A percentile compares a stretch with the other conserved stretches of the same genome.
Conservation (phyloP, 306 rosid genomes). For the Castanea crenata region DNA sequence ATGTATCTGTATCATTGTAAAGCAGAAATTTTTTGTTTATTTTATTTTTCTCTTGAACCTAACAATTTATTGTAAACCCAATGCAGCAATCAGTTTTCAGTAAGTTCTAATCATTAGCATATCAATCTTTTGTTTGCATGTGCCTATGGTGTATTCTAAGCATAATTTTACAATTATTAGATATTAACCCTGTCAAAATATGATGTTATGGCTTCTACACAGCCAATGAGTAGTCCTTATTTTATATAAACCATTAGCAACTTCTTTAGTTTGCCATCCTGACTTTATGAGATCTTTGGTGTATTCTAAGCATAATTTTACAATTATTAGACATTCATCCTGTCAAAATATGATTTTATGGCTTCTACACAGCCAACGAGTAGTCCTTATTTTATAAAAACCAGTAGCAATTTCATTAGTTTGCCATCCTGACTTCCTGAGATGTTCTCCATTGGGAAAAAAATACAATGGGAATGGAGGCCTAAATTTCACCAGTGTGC, state of each 20-base stretch:
- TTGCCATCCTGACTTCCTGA: not conserved
- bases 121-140: no score
- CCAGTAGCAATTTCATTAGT: not conserved
- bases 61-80: no score
- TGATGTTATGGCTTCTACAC: not conserved
- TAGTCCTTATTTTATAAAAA: not conserved
- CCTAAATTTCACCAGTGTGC: not conserved
- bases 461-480: not conserved
- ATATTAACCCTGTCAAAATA: not conserved
- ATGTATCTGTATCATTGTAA: not conserved
- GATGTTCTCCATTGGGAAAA: not conserved
- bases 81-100: no score
- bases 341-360: not conserved
- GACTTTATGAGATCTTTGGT: not conserved
- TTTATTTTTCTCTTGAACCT: no score
- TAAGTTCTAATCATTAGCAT: no score
- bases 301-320: no score
- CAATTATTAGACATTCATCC: no score
- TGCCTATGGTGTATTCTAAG: no score
- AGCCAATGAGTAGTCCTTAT: not conserved
- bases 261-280: not conserved
- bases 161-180: no score
- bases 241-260: not conserved
- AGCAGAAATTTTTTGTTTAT: no score
- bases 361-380: not conserved